Evolutionary conservation across 192 early-diverging fungal species (phyloP).

Genomic region (Coemansia sp.): DNA sequence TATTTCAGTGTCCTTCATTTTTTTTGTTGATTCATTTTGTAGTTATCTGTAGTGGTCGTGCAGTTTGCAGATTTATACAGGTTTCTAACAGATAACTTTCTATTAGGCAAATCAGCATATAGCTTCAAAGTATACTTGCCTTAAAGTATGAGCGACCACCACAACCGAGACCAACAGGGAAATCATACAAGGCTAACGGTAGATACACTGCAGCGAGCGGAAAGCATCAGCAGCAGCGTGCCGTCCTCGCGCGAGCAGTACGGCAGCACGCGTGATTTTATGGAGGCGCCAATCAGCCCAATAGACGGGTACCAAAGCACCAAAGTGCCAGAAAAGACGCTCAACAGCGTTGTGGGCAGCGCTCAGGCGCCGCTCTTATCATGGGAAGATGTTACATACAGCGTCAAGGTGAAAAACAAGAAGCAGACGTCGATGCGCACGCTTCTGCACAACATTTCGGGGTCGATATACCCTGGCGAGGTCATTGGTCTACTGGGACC

Average conservation of each 20-base stretch:
- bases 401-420: slow-evolving; percentile 48
- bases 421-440: slow-evolving; percentile 41
- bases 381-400: slow-evolving; percentile 46
- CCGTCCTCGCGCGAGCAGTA: slow-evolving; percentile 36
- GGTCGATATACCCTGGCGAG: slow-evolving; percentile 77
- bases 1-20: too few relatives aligned
- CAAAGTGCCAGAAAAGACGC: slow-evolving; percentile 10
- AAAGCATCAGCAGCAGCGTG: slow-evolving; percentile 15
- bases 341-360: background rate
- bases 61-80: too few relatives aligned
- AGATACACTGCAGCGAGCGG: slow-evolving; percentile 9
- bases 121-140: too few relatives aligned
- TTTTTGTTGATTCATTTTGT: too few relatives aligned
- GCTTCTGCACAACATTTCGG: slow-evolving; percentile 68
- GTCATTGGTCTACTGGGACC: slow-evolving; percentile 92
- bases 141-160: too few relatives aligned
- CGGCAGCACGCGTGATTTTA: slow-evolving; percentile 50
- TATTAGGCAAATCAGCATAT: too few relatives aligned
- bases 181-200: slow-evolving; percentile 1
- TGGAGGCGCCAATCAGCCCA: slow-evolving; percentile 48
- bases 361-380: slow-evolving; percentile 33
- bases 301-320: slow-evolving; percentile 21
- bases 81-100: too few relatives aligned
- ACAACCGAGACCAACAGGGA: too few relatives aligned
- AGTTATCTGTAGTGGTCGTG: too few relatives aligned